These are phyloP conservation scores for Penicillium griseofulvum DNA, from an alignment of 2,329 filamentous ascomycete species.

Conservation along the genomic window DNA sequence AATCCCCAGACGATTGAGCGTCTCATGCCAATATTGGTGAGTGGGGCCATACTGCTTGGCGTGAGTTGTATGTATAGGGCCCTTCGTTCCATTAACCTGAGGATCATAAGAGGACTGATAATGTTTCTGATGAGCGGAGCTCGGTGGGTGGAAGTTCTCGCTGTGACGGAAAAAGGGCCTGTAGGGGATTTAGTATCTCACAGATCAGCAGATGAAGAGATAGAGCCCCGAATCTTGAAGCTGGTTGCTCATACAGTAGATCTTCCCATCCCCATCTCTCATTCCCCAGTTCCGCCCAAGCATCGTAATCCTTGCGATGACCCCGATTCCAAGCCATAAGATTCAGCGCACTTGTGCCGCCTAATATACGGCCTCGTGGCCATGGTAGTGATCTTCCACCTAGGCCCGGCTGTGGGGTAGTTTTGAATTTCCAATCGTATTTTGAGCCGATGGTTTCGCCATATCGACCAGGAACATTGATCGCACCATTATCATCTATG, in stretches of 20 bases:
- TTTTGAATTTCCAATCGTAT: slow-evolving; percentile 37
- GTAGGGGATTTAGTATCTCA: slow-evolving; percentile 25
- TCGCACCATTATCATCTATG: slow-evolving; percentile 22
- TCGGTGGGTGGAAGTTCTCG: slow-evolving; percentile 43
- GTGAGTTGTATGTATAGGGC: slow-evolving; percentile 34
- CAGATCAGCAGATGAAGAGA: slow-evolving; percentile 9
- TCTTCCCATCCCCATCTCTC: slow-evolving; percentile 28
- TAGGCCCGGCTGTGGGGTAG: slow-evolving; percentile 25
- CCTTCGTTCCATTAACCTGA: slow-evolving; percentile 29
- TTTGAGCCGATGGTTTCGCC: slow-evolving; percentile 14
- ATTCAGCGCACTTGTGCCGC: slow-evolving; percentile 34
- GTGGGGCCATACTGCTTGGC: slow-evolving; percentile 27
- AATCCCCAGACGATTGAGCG: slow-evolving; percentile 40
- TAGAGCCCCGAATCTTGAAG: background rate
- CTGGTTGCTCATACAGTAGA: slow-evolving; percentile 15
- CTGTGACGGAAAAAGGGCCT: slow-evolving; percentile 54
- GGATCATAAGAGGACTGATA: slow-evolving; percentile 22
- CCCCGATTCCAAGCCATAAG: slow-evolving; percentile 30
- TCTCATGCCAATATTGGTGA: slow-evolving; percentile 49
- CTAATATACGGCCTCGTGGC: slow-evolving; percentile 31
- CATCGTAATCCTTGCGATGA: slow-evolving; percentile 30
- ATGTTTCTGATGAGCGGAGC: slow-evolving; percentile 22
- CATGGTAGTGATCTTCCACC: slow-evolving; percentile 11
- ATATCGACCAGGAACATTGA: slow-evolving; percentile 25
- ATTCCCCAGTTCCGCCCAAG: slow-evolving; percentile 34